Evolutionary conservation across 2,329 filamentous ascomycete species (phyloP), one percentile per base, ranked within the genome.

Genomic region (Calonectria honghensis): DNA sequence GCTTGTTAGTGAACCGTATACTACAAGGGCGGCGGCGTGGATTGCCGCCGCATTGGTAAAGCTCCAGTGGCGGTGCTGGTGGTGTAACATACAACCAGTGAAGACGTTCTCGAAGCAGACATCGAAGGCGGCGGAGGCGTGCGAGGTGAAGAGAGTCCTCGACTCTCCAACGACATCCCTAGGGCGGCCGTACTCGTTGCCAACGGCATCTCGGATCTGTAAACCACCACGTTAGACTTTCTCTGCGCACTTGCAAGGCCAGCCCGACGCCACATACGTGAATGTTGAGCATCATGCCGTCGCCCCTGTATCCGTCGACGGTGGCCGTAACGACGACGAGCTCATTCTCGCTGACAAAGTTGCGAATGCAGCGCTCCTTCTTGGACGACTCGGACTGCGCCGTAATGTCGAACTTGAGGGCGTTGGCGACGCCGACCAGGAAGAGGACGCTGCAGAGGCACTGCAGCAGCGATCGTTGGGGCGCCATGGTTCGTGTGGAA

Each of bases 241-340:
- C 27, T 35, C 29, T 32, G 51, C 50, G 24, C 61, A 37, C 67
- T 66, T 51, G 54, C 31, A 45, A 45, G 35, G 48, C 59, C 35
- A 45, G 69, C 65, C 39, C 31, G n/a, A 48, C 59, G 41, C 65
- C 78, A 89, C 90, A 76, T 84, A 98, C 96, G 87, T 98, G 94
- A 90, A 99, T 97, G 85, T 98, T 98, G 78, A 98, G 92, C 81
- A 91, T 88, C 92, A 98, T 96, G 68, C 97, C 97, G 89, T 99
- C 97, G 73, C 96, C 96, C 87, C 94, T 95, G 79, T 88, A 88
- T n/a, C 97, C 97, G 84, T 93, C 92, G 72, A 98, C 90, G 74
- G 93, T 98, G 70, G 96, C 95, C 72, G 96, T 98, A 68, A 99
- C 96, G 41, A 98, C 96, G 52, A 99, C 97, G 78, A 99, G 89